Conservation (phyloP, 345 rosid genomes). For the Populus tremula region DNA sequence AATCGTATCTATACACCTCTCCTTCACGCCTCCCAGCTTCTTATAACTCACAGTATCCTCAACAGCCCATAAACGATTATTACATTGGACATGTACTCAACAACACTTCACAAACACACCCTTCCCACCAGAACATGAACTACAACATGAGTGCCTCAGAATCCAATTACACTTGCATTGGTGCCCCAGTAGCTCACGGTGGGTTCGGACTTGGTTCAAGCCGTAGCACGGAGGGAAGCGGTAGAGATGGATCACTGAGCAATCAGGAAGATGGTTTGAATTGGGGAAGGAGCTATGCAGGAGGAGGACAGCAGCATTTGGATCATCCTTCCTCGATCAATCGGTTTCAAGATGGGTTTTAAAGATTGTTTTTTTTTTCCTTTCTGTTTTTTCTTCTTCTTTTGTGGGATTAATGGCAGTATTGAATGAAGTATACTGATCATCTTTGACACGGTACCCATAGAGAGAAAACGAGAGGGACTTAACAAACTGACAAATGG, state of each 20-base stretch:
- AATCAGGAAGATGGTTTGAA: slow-evolving; percentile 45
- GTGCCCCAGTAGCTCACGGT: slow-evolving; percentile 61
- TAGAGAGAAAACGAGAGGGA: slow-evolving; percentile 41
- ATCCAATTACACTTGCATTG: slow-evolving; percentile 68
- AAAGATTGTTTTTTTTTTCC: slow-evolving; percentile 14
- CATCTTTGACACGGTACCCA: slow-evolving; percentile 41
- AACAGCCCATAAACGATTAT: slow-evolving; percentile 45
- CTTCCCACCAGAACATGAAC: slow-evolving; percentile 28
- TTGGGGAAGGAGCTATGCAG: slow-evolving; percentile 41
- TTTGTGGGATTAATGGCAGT: slow-evolving; percentile 9
- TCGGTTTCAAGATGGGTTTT: slow-evolving; percentile 66
- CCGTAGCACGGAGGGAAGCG: slow-evolving; percentile 29
- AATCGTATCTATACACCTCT: slow-evolving; percentile 48
- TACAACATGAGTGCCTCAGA: slow-evolving; percentile 42
- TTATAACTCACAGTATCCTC: slow-evolving; percentile 36
- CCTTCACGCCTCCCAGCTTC: slow-evolving; percentile 39
- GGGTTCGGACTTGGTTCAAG: slow-evolving; percentile 27
- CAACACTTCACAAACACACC: slow-evolving; percentile 31
- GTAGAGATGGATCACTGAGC: slow-evolving; percentile 46
- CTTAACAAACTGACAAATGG: slow-evolving; percentile 57
- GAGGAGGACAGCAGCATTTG: slow-evolving; percentile 29
- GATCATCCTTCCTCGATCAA: slow-evolving; percentile 47
- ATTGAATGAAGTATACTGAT: slow-evolving; percentile 20
- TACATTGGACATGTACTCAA: slow-evolving; percentile 60
- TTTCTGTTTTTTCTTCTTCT: slow-evolving; percentile 6